These are phyloP conservation scores for Coemansia sp. DNA, from an alignment of 192 early-diverging fungal genomes.

Conservation along the genomic window DNA sequence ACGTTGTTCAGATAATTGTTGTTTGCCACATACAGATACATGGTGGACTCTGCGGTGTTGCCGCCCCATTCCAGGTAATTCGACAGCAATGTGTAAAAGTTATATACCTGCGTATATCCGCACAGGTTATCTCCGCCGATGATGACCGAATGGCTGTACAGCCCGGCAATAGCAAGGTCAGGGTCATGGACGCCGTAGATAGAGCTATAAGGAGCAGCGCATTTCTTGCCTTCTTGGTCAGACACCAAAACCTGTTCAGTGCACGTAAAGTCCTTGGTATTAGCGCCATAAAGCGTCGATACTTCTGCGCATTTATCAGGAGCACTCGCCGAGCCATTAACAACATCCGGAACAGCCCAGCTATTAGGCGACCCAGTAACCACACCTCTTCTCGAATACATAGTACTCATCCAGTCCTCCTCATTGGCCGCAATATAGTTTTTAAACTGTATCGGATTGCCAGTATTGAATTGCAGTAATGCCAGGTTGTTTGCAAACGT, in stretches of 20 bases:
- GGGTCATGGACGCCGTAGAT: constrained; percentile 36
- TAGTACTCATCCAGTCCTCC: constrained; percentile 30
- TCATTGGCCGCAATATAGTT: constrained; percentile 52
- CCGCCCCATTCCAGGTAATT: constrained; percentile 54
- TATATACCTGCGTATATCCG: constrained; percentile 22
- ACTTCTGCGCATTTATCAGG: constrained; percentile 19
- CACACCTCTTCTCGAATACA: constrained; percentile 20
- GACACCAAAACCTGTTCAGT: constrained; percentile 15
- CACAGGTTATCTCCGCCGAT: constrained; percentile 34
- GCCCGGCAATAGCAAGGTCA: constrained; percentile 34
- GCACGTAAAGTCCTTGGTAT: constrained; percentile 38
- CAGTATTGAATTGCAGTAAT: constrained; percentile 22
- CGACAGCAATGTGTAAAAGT: constrained; percentile 42
- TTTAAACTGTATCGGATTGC: constrained; percentile 12
- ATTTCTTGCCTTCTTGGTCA: constrained; percentile 3
- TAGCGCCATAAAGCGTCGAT: constrained; percentile 30
- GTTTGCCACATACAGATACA: constrained; percentile 41
- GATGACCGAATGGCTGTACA: constrained; percentile 51
- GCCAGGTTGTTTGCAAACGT: constrained; percentile 50
- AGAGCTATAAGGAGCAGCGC: constrained; percentile 27
- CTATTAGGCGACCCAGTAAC: background rate
- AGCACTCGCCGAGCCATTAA: constrained; percentile 4
- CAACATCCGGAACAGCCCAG: constrained; percentile 13
- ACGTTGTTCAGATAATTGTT: constrained; percentile 41
- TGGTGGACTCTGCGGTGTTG: constrained; percentile 30